phyloP scores from a whole-genome alignment of 495 filamentous ascomycete species.

The Podospora tetraspora region DNA sequence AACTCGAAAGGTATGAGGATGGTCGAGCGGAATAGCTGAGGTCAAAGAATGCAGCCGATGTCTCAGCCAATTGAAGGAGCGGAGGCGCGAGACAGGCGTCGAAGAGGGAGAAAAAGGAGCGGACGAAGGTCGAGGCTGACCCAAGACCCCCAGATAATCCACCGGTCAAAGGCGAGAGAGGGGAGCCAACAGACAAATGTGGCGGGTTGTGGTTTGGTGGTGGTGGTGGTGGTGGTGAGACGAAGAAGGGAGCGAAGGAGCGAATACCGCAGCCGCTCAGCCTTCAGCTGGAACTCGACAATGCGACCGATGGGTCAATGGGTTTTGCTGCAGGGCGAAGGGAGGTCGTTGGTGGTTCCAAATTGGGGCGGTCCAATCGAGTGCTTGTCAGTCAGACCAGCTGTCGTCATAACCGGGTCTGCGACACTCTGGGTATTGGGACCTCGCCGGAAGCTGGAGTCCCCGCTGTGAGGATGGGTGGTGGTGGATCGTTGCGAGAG shows the following conservation, averaged over 20 bases:
- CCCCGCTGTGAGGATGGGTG: neutral
- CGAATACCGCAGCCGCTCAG: neutral
- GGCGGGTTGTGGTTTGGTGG: neutral
- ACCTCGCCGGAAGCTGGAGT: neutral
- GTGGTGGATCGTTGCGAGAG: neutral
- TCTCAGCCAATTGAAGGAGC: neutral
- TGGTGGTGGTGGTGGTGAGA: neutral
- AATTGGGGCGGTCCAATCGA: constrained; percentile 4
- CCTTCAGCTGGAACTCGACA: constrained; percentile 4
- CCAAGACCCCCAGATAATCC: constrained; percentile 5
- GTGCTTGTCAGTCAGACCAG: constrained; percentile 9
- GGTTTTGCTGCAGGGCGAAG: constrained; percentile 1
- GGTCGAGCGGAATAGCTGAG: neutral
- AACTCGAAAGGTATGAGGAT: neutral
- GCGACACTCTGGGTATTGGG: constrained; percentile 9
- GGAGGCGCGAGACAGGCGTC: constrained; percentile 2
- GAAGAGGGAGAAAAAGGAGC: constrained; percentile 2
- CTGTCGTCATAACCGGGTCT: constrained; percentile 22
- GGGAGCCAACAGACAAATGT: neutral
- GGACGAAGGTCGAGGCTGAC: constrained; percentile 11
- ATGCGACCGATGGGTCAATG: constrained; percentile 7
- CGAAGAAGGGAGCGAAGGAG: neutral
- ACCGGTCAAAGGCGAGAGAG: neutral
- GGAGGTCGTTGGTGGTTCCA: constrained; percentile 1
- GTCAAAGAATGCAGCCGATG: neutral